Percentiles rank a stretch among this genome's conserved stretches.
Conservation (phyloP, 371 early-diverging fungal genomes). For the Hamiltosporidium magnivora region DNA sequence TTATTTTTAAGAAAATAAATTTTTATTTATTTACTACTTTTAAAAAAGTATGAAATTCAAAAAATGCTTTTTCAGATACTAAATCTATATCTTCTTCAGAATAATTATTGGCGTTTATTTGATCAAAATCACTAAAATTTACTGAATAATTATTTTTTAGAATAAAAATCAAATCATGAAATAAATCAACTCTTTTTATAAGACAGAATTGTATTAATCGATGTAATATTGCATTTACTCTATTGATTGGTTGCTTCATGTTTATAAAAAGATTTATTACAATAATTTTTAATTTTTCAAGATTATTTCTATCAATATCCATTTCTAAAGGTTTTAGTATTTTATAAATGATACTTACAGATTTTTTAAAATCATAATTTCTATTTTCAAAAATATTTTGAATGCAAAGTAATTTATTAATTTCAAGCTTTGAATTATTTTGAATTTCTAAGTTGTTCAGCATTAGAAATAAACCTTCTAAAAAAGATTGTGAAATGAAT, state of each 20-base stretch:
- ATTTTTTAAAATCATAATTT: conserved; percentile 7
- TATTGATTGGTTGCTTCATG: conserved; percentile 24
- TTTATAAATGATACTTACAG: conserved; percentile 16
- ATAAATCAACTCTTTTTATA: conserved; percentile 10
- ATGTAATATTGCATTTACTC: conserved; percentile 20
- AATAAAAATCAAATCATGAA: conserved; percentile 9
- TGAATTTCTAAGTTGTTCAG: too few species aligned
- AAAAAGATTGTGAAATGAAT: too few species aligned
- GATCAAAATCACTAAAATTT: conserved; percentile 23
- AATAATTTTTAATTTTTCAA: neutral
- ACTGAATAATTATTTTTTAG: conserved; percentile 16
- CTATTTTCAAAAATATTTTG: conserved; percentile 9
- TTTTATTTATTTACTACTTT: neutral
- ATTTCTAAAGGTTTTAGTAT: conserved; percentile 9
- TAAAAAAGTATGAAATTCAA: neutral
- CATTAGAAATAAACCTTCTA: too few species aligned
- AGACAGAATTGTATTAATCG: conserved; percentile 16
- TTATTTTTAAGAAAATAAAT: neutral
- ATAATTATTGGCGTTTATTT: neutral
- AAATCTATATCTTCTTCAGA: neutral
- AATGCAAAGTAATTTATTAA: conserved; percentile 18
- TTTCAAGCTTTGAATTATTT: too few species aligned
- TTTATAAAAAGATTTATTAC: conserved; percentile 22
- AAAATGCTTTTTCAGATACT: neutral
- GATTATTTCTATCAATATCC: neutral